Base-by-base conservation (phyloP, 768 basidiomycete species). In the Russula lepida region DNA sequence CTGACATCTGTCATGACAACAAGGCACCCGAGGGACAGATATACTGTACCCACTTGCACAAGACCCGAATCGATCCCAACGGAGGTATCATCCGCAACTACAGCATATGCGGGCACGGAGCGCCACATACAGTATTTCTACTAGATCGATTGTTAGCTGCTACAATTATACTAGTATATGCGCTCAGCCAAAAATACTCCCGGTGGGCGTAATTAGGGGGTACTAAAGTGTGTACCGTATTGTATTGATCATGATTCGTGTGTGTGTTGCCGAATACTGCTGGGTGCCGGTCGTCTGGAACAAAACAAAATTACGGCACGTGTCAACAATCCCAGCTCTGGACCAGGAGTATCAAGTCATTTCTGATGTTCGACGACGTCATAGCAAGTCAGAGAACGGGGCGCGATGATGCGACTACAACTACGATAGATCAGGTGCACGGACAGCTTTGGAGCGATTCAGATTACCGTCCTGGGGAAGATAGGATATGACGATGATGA, bases 341-440 rank as follows among this genome's bases (percentile, higher is more conserved):
- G 49, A 3, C 21, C 44, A 52, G 33, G 23, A 53, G 43, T 21
- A 30, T 54, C 52, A 23, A 23, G 25, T 9, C 32, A 50, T 15
- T 47, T 35, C 19, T 37, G 35, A 27, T 5, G 41, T 33, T 25
- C 27, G 39, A 54, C 56, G 46, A 62, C 61, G 61, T 62, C 61
- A 62, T 62, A 25, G 11, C 6, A n/a, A n/a, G 30, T 21, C 25
- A 51, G 56, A 30, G 9, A 37, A 37, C 41, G n/a, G 39, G n/a
- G n/a, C n/a, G n/a, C n/a, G n/a, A n/a, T n/a, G n/a, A n/a, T n/a
- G 6, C 41, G 5, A 19, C 39, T 6, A 11, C n/a, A n/a, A 11
- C 43, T 9, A 39, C 37, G 4, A n/a, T 21, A 21, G 50, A 49
- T 49, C 48, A n/a, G 48, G 27, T 28, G 30, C 54, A n/a, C 33